phyloP scores from a whole-genome alignment of 2,329 filamentous ascomycete species.

The Alternaria longipes region DNA sequence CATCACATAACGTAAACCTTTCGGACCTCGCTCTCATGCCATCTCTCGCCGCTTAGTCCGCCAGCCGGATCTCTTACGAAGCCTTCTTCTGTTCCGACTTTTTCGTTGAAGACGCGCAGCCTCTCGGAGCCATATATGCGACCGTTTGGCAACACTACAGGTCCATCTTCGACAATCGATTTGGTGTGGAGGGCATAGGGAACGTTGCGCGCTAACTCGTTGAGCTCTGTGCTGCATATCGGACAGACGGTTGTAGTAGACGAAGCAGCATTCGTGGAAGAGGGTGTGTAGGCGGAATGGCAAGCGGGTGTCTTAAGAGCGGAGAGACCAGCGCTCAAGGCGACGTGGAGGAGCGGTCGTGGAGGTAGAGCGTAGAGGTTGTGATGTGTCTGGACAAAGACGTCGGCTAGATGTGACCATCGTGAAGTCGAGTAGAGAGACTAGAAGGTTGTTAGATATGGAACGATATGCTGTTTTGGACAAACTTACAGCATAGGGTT shows the following conservation, averaged over 20 bases:
- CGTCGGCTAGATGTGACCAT: conserved; percentile 78
- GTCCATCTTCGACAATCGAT: conserved; percentile 88
- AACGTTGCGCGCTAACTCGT: conserved; percentile 85
- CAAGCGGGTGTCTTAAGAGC: conserved; percentile 96
- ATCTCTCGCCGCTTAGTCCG: conserved; percentile 65
- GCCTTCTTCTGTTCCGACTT: conserved; percentile 73
- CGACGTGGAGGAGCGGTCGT: conserved; percentile 86
- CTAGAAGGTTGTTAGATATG: conserved; percentile 52
- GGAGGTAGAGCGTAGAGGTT: conserved; percentile 82
- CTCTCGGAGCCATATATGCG: conserved; percentile 82
- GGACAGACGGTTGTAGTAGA: conserved; percentile 81
- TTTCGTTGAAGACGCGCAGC: conserved; percentile 79
- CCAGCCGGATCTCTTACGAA: conserved; percentile 76
- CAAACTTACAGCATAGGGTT: conserved; percentile 66
- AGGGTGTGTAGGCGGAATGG: conserved; percentile 72
- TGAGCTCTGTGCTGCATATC: conserved; percentile 95
- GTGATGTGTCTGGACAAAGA: conserved; percentile 89
- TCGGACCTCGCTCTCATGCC: conserved; percentile 68
- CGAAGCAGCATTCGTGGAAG: conserved; percentile 63
- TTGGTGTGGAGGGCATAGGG: conserved; percentile 96
- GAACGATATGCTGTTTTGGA: background rate
- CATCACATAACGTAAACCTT: conserved; percentile 88
- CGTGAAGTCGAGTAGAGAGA: conserved; percentile 76
- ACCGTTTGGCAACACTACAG: conserved; percentile 86
- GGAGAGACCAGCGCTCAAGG: conserved; percentile 88